Evolutionary conservation across 2,329 filamentous ascomycete genomes (phyloP).

Genomic region (Podosphaera xanthii): DNA sequence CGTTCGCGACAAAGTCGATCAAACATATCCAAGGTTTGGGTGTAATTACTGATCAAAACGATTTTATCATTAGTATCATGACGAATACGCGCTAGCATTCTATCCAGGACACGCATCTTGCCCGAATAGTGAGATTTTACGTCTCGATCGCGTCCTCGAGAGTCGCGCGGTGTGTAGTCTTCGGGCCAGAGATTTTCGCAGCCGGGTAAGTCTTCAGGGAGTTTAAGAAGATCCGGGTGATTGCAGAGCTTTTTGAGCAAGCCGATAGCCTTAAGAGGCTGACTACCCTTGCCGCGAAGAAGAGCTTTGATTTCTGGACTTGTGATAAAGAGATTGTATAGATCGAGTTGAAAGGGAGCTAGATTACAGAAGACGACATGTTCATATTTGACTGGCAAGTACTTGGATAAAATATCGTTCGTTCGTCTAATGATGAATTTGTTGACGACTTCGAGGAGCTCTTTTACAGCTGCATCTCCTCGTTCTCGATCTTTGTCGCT

Average conservation of each 20-base stretch:
- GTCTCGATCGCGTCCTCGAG: slow-evolving; percentile 72
- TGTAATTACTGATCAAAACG: slow-evolving; percentile 96
- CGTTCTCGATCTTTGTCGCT: slow-evolving; percentile 60
- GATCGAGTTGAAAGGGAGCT: slow-evolving; percentile 70
- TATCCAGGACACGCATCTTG: slow-evolving; percentile 94
- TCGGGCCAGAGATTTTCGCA: slow-evolving; percentile 62
- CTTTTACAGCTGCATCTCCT: slow-evolving; percentile 61
- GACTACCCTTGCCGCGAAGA: slow-evolving; percentile 78
- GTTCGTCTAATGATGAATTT: slow-evolving; percentile 96
- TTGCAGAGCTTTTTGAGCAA: slow-evolving; percentile 97
- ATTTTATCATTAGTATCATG: slow-evolving; percentile 98
- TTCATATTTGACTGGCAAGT: slow-evolving; percentile 93
- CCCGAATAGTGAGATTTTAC: slow-evolving; percentile 91
- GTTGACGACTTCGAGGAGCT: slow-evolving; percentile 71
- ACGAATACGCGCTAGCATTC: slow-evolving; percentile 88
- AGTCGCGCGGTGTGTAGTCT: slow-evolving; percentile 73
- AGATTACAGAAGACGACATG: slow-evolving; percentile 97
- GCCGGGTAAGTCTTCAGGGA: slow-evolving; percentile 66
- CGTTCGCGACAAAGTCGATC: slow-evolving; percentile 71
- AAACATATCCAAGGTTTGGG: slow-evolving; percentile 84
- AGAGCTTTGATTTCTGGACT: slow-evolving; percentile 87
- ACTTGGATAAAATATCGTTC: slow-evolving; percentile 95
- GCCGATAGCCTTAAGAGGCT: slow-evolving; percentile 88
- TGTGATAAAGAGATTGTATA: slow-evolving; percentile 95
- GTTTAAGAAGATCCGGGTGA: slow-evolving; percentile 75